Evolutionary conservation across 2,329 filamentous ascomycete genomes (phyloP), one percentile per base, ranked within the genome.

Genomic region (Neonectria ditissima): DNA sequence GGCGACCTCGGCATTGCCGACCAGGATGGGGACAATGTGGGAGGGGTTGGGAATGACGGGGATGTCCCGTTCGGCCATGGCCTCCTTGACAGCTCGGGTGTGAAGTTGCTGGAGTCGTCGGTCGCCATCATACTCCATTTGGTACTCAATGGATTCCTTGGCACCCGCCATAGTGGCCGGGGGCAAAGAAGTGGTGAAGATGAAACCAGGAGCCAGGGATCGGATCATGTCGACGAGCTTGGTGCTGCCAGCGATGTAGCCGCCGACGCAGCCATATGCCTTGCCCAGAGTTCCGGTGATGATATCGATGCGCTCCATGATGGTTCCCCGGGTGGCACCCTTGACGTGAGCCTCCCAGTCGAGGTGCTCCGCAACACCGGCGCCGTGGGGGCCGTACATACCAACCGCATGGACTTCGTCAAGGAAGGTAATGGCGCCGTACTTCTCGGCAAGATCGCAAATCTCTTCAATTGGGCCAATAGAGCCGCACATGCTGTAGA

Each of bases 401-500:
- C 96, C 96, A 22, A 99, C 96, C 47, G 96, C 96, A 82, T 99
- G 96, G 65, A 99, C 96, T 88, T 99, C 96, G 77, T 99, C 96
- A 77, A 97, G 85, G 80, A 99, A 99, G 73, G 96, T 99, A 68
- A 99, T 90, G 41, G 96, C 96, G 63, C 96, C 96, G 78, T 99
- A 99, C 83, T 97, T 97, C 67, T 98, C 94, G 10, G 96, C 95
- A 57, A 99, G 83, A 77, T 99, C 94, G 78, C 95, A 98, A 66
- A 99, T 98, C 76, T 91, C 91, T 81, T 94, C 93, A 72, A 99
- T 99, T 1, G 96, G 96, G 0, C 94, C 96, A 77, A 99, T 93
- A 16, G 94, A 97, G 67, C 96, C 96, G 77, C 96, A 99, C 96
- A 99, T 99, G 83, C 94, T 97, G 83, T 99, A 99, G 4, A 99